Evolutionary conservation across 371 early-diverging fungal genomes (phyloP).

Genomic region (Zychaea mexicana): DNA sequence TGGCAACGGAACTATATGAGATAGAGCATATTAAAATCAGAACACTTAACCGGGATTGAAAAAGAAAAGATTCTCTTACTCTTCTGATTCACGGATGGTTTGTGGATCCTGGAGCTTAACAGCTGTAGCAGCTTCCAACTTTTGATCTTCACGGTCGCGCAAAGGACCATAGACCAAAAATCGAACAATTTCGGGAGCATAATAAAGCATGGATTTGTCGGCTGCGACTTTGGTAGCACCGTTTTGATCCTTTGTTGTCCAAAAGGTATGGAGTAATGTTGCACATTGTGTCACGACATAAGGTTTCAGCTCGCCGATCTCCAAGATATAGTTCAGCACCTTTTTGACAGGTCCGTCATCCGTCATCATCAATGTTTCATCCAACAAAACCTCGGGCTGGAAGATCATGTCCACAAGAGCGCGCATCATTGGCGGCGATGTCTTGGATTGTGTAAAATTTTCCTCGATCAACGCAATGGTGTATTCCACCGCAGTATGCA

Average conservation of each 20-base stretch:
- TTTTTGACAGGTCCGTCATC: slow-evolving; percentile 47
- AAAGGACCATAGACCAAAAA: slow-evolving; percentile 59
- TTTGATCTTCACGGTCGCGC: slow-evolving; percentile 58
- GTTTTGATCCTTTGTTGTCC: no score
- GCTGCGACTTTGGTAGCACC: slow-evolving; percentile 27
- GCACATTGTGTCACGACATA: slow-evolving; percentile 37
- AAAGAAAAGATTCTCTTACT: slow-evolving; percentile 24
- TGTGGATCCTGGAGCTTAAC: slow-evolving; percentile 34
- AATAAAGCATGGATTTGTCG: slow-evolving; percentile 40
- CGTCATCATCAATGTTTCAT: slow-evolving; percentile 29
- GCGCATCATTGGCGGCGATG: slow-evolving; percentile 34
- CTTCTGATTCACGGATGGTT: slow-evolving; percentile 33
- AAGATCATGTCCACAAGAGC: slow-evolving; percentile 38
- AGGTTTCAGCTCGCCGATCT: slow-evolving; percentile 41
- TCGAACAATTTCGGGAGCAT: slow-evolving; percentile 35
- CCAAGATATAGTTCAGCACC: slow-evolving; percentile 33
- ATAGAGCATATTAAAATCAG: no score
- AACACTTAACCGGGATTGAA: background rate
- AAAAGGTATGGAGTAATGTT: slow-evolving; percentile 31
- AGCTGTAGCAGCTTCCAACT: slow-evolving; percentile 53
- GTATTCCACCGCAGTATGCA: slow-evolving; percentile 28
- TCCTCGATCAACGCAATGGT: slow-evolving; percentile 39
- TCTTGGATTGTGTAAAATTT: slow-evolving; percentile 39
- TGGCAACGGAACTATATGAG: slow-evolving; percentile 34
- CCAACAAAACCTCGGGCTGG: slow-evolving; percentile 33